phyloP scores from a whole-genome alignment of 2,329 filamentous ascomycete species.

The Ophiosphaerella narmari region DNA sequence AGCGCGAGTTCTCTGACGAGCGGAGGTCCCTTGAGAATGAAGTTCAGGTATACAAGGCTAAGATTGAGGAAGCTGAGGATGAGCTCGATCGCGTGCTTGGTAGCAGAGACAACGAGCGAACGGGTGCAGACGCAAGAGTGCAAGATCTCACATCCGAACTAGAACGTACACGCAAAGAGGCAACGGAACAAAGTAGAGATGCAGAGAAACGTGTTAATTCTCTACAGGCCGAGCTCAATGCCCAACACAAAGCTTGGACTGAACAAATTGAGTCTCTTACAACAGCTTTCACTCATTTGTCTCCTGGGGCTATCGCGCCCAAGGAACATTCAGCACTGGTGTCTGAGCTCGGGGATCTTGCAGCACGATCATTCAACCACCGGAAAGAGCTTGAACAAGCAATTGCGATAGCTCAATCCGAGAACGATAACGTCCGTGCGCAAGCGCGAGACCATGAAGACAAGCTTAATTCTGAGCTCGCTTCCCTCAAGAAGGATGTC shows the following conservation, averaged over 20 bases:
- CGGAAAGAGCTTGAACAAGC: constrained; percentile 53
- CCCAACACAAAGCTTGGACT: constrained; percentile 51
- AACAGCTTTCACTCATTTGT: constrained; percentile 46
- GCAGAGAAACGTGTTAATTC: constrained; percentile 49
- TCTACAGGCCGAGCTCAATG: constrained; percentile 62
- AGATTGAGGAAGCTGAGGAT: constrained; percentile 87
- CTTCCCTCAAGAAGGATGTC: constrained; percentile 45
- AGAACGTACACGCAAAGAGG: constrained; percentile 59
- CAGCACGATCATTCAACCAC: constrained; percentile 49
- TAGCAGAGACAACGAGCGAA: constrained; percentile 80
- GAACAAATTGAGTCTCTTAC: constrained; percentile 36
- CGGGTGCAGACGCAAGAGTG: constrained; percentile 69
- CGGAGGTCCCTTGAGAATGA: constrained; percentile 82
- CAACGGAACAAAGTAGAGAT: constrained; percentile 56
- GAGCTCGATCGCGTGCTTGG: constrained; percentile 85
- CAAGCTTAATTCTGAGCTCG: constrained; percentile 43
- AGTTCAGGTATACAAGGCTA: constrained; percentile 73
- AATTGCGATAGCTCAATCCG: constrained; percentile 52
- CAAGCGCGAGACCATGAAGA: constrained; percentile 48
- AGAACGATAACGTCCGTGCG: constrained; percentile 50
- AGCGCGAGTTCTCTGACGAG: constrained; percentile 85
- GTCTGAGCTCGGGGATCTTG: constrained; percentile 51
- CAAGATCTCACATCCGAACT: constrained; percentile 73
- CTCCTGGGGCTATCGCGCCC: constrained; percentile 40
- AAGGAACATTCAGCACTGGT: constrained; percentile 46